These are phyloP conservation scores for Globisporangium lucens DNA, from an alignment of 352 stramenopile genomes.

Conservation along the genomic window DNA sequence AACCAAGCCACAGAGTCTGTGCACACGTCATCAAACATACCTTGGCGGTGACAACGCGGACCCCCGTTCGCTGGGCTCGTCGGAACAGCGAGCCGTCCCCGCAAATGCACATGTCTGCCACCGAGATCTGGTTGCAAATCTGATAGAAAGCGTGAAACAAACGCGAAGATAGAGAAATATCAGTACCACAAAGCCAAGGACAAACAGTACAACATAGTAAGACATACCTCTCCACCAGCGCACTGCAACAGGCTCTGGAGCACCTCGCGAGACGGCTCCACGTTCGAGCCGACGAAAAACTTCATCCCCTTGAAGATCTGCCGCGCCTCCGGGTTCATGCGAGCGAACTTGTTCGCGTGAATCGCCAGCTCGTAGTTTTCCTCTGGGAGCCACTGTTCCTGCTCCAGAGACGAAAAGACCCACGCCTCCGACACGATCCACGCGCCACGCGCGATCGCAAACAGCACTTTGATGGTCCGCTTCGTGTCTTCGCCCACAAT, in stretches of 20 bases:
- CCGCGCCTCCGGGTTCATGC: constrained; percentile 40
- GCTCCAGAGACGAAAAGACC: constrained; percentile 75
- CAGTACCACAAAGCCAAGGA: background rate
- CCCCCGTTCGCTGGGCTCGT: constrained; percentile 48
- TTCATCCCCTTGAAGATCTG: constrained; percentile 63
- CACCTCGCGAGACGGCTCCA: constrained; percentile 69
- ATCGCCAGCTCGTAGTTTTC: constrained; percentile 57
- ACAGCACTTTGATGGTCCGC: constrained; percentile 84
- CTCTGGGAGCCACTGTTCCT: constrained; percentile 69
- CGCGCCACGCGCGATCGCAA: constrained; percentile 73
- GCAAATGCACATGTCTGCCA: constrained; percentile 62
- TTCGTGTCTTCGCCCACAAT: constrained; percentile 63
- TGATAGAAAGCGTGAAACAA: constrained; percentile 16
- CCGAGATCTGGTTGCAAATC: constrained; percentile 75
- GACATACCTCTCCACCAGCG: constrained; percentile 63
- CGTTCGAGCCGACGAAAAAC: constrained; percentile 70
- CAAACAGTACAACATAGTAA: background rate
- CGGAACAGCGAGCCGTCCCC: constrained; percentile 59
- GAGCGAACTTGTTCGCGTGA: constrained; percentile 47
- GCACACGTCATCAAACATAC: constrained; percentile 21
- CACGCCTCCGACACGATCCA: constrained; percentile 81
- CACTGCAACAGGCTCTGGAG: constrained; percentile 72
- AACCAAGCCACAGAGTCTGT: background rate
- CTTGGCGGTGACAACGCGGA: constrained; percentile 65
- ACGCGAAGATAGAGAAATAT: no score